A percentile compares a stretch with the other conserved stretches of the same genome.
Conservation (phyloP, 2,329 filamentous ascomycete species). For the Chaetomium olivaceum region DNA sequence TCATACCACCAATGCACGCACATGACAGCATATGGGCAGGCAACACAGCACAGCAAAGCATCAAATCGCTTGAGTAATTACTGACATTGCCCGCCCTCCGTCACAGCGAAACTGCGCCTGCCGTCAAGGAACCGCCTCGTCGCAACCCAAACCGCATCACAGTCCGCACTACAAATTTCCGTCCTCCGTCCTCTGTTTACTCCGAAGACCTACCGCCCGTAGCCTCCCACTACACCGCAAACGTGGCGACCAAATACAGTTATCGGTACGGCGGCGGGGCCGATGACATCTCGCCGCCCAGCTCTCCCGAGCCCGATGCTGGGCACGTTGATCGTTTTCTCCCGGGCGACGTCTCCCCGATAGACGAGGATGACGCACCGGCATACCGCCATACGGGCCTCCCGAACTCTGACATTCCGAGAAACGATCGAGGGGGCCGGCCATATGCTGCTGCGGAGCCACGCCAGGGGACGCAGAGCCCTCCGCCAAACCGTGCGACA, state of each 20-base stretch:
- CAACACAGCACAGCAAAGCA: background rate
- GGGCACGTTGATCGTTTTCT: slow-evolving; percentile 33
- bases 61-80: background rate
- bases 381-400: slow-evolving; percentile 10
- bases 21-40: background rate
- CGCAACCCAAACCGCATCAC: slow-evolving; percentile 41
- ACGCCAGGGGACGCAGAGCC: slow-evolving; percentile 31
- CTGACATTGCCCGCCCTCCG: slow-evolving; percentile 32
- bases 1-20: background rate
- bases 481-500: slow-evolving; percentile 19
- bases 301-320: slow-evolving; percentile 52
- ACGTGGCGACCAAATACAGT: slow-evolving; percentile 32
- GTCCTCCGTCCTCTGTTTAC: slow-evolving; percentile 62
- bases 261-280: slow-evolving; percentile 34
- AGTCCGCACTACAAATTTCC: slow-evolving; percentile 41
- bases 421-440: slow-evolving; percentile 13
- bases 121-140: slow-evolving; percentile 40
- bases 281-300: slow-evolving; percentile 53
- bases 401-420: slow-evolving; percentile 7
- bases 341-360: slow-evolving; percentile 52
- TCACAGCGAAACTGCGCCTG: slow-evolving; percentile 37
- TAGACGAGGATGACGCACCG: slow-evolving; percentile 45
- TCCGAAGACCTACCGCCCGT: slow-evolving; percentile 48
- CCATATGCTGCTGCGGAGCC: slow-evolving; percentile 16
- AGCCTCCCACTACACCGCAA: slow-evolving; percentile 38